phyloP scores from a whole-genome alignment of 805 yeast genomes.

The Lachancea nothofagi region DNA sequence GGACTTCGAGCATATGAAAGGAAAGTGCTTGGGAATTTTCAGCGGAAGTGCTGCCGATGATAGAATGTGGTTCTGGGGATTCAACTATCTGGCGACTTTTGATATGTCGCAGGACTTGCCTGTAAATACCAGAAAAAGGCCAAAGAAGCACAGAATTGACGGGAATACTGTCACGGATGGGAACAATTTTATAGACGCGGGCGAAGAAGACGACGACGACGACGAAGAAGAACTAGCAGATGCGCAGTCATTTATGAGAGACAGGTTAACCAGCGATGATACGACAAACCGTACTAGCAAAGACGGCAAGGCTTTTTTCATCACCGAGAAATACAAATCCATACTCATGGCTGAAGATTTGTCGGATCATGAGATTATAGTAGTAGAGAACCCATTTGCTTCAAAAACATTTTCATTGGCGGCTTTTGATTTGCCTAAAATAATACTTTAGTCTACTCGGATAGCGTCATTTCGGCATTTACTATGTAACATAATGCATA shows the following conservation, averaged over 20 bases:
- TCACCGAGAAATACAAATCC: constrained; percentile 71
- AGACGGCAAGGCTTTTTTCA: constrained; percentile 54
- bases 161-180: constrained; percentile 39
- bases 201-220: constrained; percentile 30
- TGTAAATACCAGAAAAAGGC: constrained; percentile 30
- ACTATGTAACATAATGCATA: constrained; percentile 2
- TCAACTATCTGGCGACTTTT: constrained; percentile 72
- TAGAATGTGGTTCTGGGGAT: constrained; percentile 82
- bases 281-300: constrained; percentile 24
- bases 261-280: constrained; percentile 11
- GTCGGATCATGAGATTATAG: constrained; percentile 51
- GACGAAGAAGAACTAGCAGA: constrained; percentile 20
- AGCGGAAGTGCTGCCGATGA: constrained; percentile 36
- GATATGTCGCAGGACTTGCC: constrained; percentile 60
- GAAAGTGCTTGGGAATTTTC: constrained; percentile 71
- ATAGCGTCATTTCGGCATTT: background rate
- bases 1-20: constrained; percentile 50
- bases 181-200: constrained; percentile 33
- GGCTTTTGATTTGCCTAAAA: constrained; percentile 59
- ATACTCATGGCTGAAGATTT: constrained; percentile 56
- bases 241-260: constrained; percentile 9
- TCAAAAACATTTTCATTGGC: constrained; percentile 48
- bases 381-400: constrained; percentile 71
- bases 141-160: constrained; percentile 39
- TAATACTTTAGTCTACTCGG: constrained; percentile 36